Percentiles rank a stretch among this genome's conserved stretches.
These are phyloP conservation scores for Trichophaea hybrida DNA, from an alignment of 2,329 filamentous ascomycete genomes.

Conservation along the genomic window DNA sequence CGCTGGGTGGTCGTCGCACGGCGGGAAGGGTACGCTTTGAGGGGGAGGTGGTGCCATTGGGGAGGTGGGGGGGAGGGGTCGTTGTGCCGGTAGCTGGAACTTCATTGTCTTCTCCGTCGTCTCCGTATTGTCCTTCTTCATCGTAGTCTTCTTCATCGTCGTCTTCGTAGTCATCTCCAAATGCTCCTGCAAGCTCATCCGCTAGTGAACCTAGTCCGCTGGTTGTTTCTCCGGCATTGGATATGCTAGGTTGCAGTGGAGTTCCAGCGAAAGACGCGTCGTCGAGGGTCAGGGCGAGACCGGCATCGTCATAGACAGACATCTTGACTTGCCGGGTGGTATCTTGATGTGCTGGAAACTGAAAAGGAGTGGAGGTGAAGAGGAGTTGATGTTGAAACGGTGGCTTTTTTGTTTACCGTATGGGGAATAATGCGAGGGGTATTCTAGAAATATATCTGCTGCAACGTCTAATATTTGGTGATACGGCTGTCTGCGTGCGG, in stretches of 20 bases:
- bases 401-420: background rate
- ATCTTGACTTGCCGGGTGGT: background rate
- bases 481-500: no score
- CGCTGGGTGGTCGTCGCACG: constrained; percentile 41
- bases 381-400: background rate
- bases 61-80: background rate
- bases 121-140: constrained; percentile 36
- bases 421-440: background rate
- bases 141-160: constrained; percentile 40
- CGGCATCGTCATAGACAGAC: background rate
- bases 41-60: background rate
- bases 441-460: background rate
- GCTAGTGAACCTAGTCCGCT: constrained; percentile 59
- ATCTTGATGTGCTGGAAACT: background rate
- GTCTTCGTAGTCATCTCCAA: constrained; percentile 48
- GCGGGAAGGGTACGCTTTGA: background rate
- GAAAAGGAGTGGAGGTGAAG: background rate
- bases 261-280: background rate
- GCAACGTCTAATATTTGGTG: background rate
- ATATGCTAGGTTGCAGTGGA: background rate
- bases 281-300: background rate
- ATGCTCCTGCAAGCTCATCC: constrained; percentile 63
- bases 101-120: constrained; percentile 25
- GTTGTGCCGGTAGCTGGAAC: constrained; percentile 17
- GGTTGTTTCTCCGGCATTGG: constrained; percentile 30